These are phyloP conservation scores for Leersia perrieri DNA, from an alignment of 176 grass and related monocot genomes.

Conservation along the genomic window DNA sequence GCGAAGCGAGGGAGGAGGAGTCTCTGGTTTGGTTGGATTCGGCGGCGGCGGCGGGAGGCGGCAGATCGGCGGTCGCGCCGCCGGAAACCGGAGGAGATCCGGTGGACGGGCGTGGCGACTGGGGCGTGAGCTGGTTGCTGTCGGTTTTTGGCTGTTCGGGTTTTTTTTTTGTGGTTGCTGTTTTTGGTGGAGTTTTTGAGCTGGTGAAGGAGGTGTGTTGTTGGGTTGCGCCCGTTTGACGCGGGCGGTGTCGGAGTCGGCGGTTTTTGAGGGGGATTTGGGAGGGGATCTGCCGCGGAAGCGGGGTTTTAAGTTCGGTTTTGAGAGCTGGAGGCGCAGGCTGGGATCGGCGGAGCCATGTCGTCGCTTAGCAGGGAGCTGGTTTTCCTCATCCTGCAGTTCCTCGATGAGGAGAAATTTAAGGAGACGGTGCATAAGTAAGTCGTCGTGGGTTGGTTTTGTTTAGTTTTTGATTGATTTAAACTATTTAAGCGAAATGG, in stretches of 20 bases:
- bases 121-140: constrained; percentile 9
- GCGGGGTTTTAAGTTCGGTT: constrained; percentile 45
- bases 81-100: constrained; percentile 61
- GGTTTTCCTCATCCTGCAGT: constrained; percentile 92
- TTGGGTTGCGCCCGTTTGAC: neutral
- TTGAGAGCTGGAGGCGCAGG: constrained; percentile 78
- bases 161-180: neutral
- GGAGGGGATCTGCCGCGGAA: constrained; percentile 53
- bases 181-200: constrained; percentile 16
- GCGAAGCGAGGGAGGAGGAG: neutral
- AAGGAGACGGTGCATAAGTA: constrained; percentile 88
- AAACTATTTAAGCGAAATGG: too few species aligned
- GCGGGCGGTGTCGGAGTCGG: constrained; percentile 17
- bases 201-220: neutral
- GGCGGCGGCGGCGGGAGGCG: constrained; percentile 30
- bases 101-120: constrained; percentile 15
- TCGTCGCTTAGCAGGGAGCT: constrained; percentile 93
- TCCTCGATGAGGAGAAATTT: constrained; percentile 92
- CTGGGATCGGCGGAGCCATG: constrained; percentile 75
- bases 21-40: constrained; percentile 15
- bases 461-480: neutral
- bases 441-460: too few species aligned
- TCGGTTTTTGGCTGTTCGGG: neutral
- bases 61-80: constrained; percentile 52
- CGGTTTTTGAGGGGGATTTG: constrained; percentile 32